Percentiles rank a stretch among this genome's conserved stretches.
These are phyloP conservation scores for Asterella californica DNA, from an alignment of 225 moss, liverwort and hornwort genomes.

Conservation along the genomic window DNA sequence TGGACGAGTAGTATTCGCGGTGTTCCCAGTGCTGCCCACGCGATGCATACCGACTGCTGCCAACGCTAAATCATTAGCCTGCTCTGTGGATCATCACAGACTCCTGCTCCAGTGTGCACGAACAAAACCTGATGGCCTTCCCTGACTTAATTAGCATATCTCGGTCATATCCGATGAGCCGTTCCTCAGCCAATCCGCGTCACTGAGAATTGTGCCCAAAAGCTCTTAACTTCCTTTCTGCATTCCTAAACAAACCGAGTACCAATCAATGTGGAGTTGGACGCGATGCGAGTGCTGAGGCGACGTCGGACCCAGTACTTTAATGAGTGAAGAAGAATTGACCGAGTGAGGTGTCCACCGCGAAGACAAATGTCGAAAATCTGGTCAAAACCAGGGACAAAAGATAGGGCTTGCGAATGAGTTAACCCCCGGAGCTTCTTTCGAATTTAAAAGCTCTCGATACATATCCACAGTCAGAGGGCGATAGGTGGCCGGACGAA, in stretches of 20 bases:
- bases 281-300: neutral
- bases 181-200: neutral
- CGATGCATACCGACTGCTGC: slow-evolving; percentile 84
- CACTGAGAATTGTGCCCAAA: neutral
- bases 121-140: slow-evolving; percentile 17
- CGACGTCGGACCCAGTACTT: too few species aligned
- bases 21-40: slow-evolving; percentile 95
- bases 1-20: slow-evolving; percentile 78
- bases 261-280: neutral
- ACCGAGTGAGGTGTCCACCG: neutral
- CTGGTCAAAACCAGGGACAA: slow-evolving; percentile 1
- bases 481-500: neutral
- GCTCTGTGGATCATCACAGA: slow-evolving; percentile 29
- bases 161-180: slow-evolving; percentile 18
- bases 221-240: neutral
- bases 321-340: neutral
- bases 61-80: slow-evolving; percentile 41
- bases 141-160: slow-evolving; percentile 37
- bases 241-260: neutral
- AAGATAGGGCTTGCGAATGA: neutral
- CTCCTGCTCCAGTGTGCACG: slow-evolving; percentile 24
- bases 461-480: neutral
- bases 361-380: neutral
- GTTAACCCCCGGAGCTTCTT: neutral
- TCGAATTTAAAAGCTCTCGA: neutral